Conservation (phyloP, 1,284 basidiomycete genomes). For the Heimioporus punctisporus region DNA sequence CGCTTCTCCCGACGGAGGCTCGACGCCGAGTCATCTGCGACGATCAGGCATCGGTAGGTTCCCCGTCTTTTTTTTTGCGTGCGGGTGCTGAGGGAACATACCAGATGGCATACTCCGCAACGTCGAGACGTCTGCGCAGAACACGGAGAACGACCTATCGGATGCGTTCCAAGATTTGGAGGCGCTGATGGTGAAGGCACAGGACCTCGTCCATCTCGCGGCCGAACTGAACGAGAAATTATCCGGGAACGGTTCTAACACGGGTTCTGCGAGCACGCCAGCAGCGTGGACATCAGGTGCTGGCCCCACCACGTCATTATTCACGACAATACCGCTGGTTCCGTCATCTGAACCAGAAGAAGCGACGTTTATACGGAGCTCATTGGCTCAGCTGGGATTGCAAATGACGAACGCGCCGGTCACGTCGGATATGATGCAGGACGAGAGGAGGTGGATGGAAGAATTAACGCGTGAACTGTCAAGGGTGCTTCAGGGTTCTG, state of each 20-base stretch:
- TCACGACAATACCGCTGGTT: conserved; percentile 29
- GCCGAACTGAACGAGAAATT: conserved; percentile 88
- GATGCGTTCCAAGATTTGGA: conserved; percentile 90
- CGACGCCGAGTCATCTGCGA: conserved; percentile 17
- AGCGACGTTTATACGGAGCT: conserved; percentile 85
- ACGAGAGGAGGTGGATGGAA: conserved; percentile 81
- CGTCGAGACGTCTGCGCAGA: conserved; percentile 70
- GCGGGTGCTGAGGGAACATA: conserved; percentile 3
- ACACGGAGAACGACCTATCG: conserved; percentile 69
- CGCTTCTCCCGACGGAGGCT: conserved; percentile 16
- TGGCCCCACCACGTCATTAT: conserved; percentile 16
- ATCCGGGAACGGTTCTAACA: conserved; percentile 35
- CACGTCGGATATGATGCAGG: conserved; percentile 89
- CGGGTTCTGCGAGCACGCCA: not conserved
- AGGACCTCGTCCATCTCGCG: conserved; percentile 92
- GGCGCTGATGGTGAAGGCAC: conserved; percentile 90
- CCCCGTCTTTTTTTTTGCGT: not conserved
- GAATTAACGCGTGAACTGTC: conserved; percentile 88
- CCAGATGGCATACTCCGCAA: conserved; percentile 80
- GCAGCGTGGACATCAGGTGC: conserved; percentile 16
- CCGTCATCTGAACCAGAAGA: conserved; percentile 67
- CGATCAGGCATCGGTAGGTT: conserved; percentile 30
- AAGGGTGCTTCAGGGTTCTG: conserved; percentile 63
- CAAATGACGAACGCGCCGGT: conserved; percentile 78
- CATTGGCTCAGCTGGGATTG: conserved; percentile 88